phyloP scores from a whole-genome alignment of 805 yeast species.

The Yarrowia osloensis region DNA sequence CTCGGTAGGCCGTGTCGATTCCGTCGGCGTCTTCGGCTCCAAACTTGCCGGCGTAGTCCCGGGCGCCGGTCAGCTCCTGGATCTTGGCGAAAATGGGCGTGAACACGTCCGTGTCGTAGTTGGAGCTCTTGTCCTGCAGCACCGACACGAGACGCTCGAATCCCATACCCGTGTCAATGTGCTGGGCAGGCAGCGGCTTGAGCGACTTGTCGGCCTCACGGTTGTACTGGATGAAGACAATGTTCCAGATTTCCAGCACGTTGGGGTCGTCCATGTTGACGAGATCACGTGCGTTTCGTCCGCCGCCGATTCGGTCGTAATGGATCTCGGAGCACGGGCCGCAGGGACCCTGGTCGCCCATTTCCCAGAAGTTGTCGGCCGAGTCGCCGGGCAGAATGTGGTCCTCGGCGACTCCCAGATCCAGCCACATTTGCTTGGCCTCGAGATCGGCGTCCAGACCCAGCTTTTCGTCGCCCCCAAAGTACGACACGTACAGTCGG shows the following conservation, averaged over 20 bases:
- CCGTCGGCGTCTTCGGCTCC: constrained; percentile 93
- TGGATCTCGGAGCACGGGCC: constrained; percentile 99
- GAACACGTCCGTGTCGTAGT: constrained; percentile 97
- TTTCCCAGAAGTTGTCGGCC: constrained; percentile 97
- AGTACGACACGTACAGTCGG: constrained; percentile 91
- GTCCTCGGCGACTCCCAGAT: constrained; percentile 84
- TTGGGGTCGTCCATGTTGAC: constrained; percentile 98
- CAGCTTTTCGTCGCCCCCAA: constrained; percentile 83
- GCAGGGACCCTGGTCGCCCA: constrained; percentile 99
- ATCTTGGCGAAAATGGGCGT: constrained; percentile 82
- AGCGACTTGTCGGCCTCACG: constrained; percentile 85
- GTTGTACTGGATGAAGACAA: constrained; percentile 95
- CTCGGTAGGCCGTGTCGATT: constrained; percentile 96
- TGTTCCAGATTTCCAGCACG: constrained; percentile 96
- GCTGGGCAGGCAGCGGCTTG: constrained; percentile 86
- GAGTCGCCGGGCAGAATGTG: constrained; percentile 91
- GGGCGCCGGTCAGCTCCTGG: constrained; percentile 89
- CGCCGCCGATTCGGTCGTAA: constrained; percentile 91
- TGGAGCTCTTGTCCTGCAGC: constrained; percentile 85
- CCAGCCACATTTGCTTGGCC: constrained; percentile 83
- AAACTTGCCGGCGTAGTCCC: constrained; percentile 88
- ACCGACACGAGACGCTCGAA: constrained; percentile 96
- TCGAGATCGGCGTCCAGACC: constrained; percentile 93
- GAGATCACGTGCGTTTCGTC: constrained; percentile 87
- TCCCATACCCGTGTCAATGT: constrained; percentile 98